Conservation (phyloP, 108 stramenopile species). For the Conticribra weissflogii region DNA sequence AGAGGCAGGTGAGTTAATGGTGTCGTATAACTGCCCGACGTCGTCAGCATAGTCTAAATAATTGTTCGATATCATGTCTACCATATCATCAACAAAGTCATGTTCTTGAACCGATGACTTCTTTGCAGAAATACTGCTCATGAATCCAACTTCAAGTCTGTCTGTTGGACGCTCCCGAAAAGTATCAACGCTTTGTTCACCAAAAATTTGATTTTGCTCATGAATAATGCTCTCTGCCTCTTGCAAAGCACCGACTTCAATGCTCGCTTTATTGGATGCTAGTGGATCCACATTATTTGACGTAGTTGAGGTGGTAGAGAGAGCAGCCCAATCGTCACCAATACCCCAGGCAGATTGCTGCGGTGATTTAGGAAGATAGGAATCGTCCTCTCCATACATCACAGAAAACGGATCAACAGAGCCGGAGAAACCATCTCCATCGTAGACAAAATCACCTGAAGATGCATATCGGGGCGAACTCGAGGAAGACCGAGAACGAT, state of each 20-base stretch:
- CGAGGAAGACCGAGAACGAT: too few species aligned
- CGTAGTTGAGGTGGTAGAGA: background rate
- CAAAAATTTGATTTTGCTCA: constrained; percentile 6
- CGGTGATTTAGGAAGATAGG: background rate
- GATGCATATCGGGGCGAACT: too few species aligned
- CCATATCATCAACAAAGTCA: constrained; percentile 24
- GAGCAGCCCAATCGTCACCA: background rate
- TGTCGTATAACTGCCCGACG: constrained; percentile 33
- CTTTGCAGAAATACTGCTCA: too few species aligned
- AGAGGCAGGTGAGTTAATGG: background rate
- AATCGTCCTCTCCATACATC: background rate
- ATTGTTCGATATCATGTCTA: constrained; percentile 29
- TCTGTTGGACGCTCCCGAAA: too few species aligned
- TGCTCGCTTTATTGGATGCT: background rate
- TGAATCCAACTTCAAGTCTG: too few species aligned
- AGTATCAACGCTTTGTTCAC: background rate
- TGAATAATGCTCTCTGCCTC: constrained; percentile 9
- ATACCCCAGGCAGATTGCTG: background rate
- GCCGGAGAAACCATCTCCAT: background rate
- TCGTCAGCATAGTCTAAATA: constrained; percentile 39
- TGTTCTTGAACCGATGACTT: too few species aligned
- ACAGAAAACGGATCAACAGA: background rate
- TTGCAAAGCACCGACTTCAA: constrained; percentile 2
- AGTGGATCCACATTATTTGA: background rate
- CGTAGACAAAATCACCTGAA: too few species aligned